Evolutionary conservation across 306 rosid genomes (phyloP).

Genomic region (Citrullus colocynthis): DNA sequence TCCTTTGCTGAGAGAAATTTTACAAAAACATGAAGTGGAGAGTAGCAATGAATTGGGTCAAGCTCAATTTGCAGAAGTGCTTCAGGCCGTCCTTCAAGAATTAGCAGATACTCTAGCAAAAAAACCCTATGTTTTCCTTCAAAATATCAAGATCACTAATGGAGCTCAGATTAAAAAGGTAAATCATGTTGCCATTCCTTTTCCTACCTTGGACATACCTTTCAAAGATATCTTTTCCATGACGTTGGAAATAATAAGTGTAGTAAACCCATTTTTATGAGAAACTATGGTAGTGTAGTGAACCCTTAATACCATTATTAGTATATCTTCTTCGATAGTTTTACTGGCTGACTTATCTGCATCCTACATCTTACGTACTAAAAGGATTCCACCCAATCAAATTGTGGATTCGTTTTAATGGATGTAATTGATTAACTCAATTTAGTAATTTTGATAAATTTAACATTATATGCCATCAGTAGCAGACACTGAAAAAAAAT

Average conservation of each 20-base stretch:
- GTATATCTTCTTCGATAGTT: neutral
- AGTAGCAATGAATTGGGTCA: conserved; percentile 80
- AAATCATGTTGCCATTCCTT: conserved; percentile 1
- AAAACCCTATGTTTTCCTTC: conserved; percentile 37
- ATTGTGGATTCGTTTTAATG: neutral
- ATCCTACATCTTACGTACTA: neutral
- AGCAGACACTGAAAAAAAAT: neutral
- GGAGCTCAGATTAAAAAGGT: conserved; percentile 80
- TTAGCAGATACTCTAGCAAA: conserved; percentile 56
- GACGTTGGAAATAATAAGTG: neutral
- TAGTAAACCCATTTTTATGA: neutral
- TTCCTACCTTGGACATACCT: neutral
- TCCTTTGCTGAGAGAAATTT: conserved; percentile 53
- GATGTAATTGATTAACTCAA: neutral
- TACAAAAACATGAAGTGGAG: conserved; percentile 53
- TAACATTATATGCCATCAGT: neutral
- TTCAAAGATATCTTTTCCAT: neutral
- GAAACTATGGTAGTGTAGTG: neutral
- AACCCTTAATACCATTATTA: neutral
- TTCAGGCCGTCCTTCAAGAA: conserved; percentile 79
- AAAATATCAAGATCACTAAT: conserved; percentile 44
- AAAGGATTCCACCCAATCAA: neutral
- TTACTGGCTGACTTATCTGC: neutral
- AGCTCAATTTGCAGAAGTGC: conserved; percentile 87
- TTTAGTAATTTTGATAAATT: neutral